Base-by-base conservation (phyloP, 257 asterid genomes). In the Scutellaria barbata region DNA sequence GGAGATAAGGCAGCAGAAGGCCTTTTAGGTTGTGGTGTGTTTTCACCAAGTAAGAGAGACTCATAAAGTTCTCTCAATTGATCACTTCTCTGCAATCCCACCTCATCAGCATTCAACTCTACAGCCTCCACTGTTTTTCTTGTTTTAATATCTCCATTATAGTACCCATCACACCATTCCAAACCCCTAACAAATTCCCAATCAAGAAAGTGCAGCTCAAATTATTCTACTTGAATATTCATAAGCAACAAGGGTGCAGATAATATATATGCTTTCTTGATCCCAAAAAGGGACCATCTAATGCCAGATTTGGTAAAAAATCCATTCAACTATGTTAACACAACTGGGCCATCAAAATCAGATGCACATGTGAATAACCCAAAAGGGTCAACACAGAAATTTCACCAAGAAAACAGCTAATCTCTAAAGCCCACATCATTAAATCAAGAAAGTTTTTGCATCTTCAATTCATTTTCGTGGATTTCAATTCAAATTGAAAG, bases 61-160 rank as follows among this genome's bases (percentile, higher is more conserved):
- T 80, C 90, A 16, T 75, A 93, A 66, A 93, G 89, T 45, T 90
- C 97, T 71, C 88, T 81, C 52, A 93, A 77, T 62, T 87, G 89
- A 79, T 93, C 98, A 66, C 86, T 90, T 77, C 98, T 83, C 64
- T 86, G 92, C 74, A 90, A 65, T 1, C 92, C 96, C 47, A 83
- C 45, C 39, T 83, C 83, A 69, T 90, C 96, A 0, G 83, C 81
- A 60, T 76, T 79, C 25, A 75, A 52, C 55, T 92, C 96, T 1
- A 62, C 85, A 0, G 89, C 68, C 62, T 90, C 91, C 65, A 89
- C 87, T 5, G 96, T 93, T 73, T 89, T 90, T 73, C 97, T 84
- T 50, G 96, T 93, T 80, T 90, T 93, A 14, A 93, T 88, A 56
- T 90, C 98, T 51, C 96, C 98, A 70, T 93, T 93, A 57, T 93